phyloP scores from a whole-genome alignment of 805 yeast genomes.

The Cyberlindnera misumaiensis region DNA sequence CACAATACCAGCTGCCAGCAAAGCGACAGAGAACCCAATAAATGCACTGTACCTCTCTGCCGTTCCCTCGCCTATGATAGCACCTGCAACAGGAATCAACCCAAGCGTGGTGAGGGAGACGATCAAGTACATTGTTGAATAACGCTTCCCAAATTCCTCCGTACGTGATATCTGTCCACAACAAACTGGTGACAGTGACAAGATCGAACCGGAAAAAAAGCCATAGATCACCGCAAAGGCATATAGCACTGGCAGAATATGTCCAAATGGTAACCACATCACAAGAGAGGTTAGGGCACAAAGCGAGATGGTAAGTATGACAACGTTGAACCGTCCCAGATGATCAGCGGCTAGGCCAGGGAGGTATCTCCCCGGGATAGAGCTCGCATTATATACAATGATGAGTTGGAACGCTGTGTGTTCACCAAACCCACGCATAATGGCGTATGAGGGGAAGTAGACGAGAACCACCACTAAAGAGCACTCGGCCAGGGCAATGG shows the following conservation, averaged over 20 bases:
- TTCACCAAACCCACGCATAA: conserved; percentile 34
- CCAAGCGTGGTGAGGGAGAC: conserved; percentile 47
- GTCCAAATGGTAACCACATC: conserved; percentile 36
- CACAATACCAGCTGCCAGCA: conserved; percentile 11
- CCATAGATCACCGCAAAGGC: conserved; percentile 45
- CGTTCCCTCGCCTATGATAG: conserved; percentile 31
- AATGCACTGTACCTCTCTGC: conserved; percentile 8
- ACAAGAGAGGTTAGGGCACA: conserved; percentile 30
- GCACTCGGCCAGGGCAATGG: conserved; percentile 41
- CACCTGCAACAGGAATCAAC: conserved; percentile 45
- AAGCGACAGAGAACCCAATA: conserved; percentile 12
- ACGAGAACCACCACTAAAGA: conserved; percentile 40
- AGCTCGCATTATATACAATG: conserved; percentile 35
- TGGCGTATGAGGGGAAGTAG: conserved; percentile 45
- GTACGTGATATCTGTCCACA: conserved; percentile 51
- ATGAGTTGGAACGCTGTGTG: conserved; percentile 38
- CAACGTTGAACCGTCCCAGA: conserved; percentile 48
- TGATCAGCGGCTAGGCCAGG: conserved; percentile 38
- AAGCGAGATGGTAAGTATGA: conserved; percentile 31
- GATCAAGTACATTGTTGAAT: conserved; percentile 51
- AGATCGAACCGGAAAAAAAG: conserved; percentile 45
- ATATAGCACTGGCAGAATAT: conserved; percentile 27
- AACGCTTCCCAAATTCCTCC: conserved; percentile 46
- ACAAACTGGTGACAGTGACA: conserved; percentile 51
- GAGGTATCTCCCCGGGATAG: conserved; percentile 36